Conservation (phyloP, 768 basidiomycete genomes). For the Pulveroboletus sp. region DNA sequence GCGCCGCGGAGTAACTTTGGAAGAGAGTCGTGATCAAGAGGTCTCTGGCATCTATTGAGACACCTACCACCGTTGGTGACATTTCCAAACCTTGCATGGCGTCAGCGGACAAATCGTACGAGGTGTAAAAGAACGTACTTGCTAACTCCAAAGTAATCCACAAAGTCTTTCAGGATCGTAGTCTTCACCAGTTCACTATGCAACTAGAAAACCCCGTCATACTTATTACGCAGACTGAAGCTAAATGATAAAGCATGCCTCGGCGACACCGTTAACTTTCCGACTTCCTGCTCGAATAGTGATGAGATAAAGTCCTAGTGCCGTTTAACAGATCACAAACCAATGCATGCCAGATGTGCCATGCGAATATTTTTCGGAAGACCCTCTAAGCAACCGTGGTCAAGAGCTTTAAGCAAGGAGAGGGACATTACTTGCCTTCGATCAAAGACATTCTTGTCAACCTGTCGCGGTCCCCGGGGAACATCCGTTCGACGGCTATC, state of each 20-base stretch:
- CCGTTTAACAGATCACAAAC: slow-evolving; percentile 21
- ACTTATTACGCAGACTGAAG: background rate
- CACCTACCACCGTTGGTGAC: slow-evolving; percentile 88
- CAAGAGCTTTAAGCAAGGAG: background rate
- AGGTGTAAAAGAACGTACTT: slow-evolving; percentile 39
- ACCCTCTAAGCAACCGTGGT: slow-evolving; percentile 51
- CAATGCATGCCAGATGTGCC: slow-evolving; percentile 90
- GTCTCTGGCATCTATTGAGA: background rate
- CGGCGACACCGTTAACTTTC: slow-evolving; percentile 95
- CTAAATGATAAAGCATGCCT: slow-evolving; percentile 37
- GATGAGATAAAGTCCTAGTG: background rate
- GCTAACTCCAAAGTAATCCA: slow-evolving; percentile 85
- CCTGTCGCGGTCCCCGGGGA: slow-evolving; percentile 79
- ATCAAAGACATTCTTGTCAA: slow-evolving; percentile 88
- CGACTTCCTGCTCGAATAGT: slow-evolving; percentile 48
- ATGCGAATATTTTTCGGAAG: slow-evolving; percentile 82
- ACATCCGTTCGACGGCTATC: slow-evolving; percentile 80
- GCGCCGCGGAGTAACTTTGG: slow-evolving; percentile 79
- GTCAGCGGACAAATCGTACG: slow-evolving; percentile 11
- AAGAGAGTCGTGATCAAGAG: background rate
- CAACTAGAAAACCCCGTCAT: slow-evolving; percentile 38
- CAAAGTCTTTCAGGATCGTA: slow-evolving; percentile 87
- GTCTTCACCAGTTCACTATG: slow-evolving; percentile 86
- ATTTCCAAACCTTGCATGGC: slow-evolving; percentile 58
- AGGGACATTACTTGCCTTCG: slow-evolving; percentile 51